Evolutionary conservation across 345 rosid species (phyloP), one percentile per base, ranked within the genome.

Genomic region (Syzygium jambos): DNA sequence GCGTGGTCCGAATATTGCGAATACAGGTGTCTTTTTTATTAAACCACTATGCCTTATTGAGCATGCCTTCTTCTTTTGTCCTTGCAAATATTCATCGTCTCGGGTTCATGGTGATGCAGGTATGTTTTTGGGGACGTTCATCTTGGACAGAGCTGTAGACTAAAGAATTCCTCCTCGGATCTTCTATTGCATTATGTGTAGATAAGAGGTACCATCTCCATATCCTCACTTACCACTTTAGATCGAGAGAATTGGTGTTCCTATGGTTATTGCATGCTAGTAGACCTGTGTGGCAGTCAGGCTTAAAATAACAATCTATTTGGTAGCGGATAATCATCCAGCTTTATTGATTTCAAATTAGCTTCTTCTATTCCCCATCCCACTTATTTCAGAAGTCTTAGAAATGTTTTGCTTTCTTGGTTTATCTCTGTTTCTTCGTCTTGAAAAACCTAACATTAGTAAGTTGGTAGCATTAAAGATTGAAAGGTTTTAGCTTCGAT

Each of bases 81-180:
- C 38, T 63, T 46, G 43, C 87, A 73, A 73, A 73, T 38, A 73
- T 86, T 61, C 41, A 51, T 46, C 57, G 29, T 49, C 38, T 56
- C n/a, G 0, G 52, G 23, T 43, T 29, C 34, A 29, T 86, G 88
- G 49, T 84, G 84, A 78, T 88, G 91, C 92, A 97, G 99, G 90
- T 97, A 97, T 90, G 85, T 90, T 87, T 96, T 97, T 52, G 98
- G 99, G 46, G 99, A 98, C 89, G 98, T 98, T 86, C 99, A 96
- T 92, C 92, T 98, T 52, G 99, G 98, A 90, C 99, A 98, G 91
- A 98, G 99, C 93, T 98, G 99, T 93, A 95, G 99, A 92, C 92
- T 95, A 91, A 96, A 93, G 95, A 95, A 92, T 89, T 92, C 99
- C 27, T 91, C 95, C 63, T 90, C 94, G 6, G 92, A 94, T 90